phyloP scores from a whole-genome alignment of 2,329 filamentous ascomycete genomes.

The Epichloe uncinata region DNA sequence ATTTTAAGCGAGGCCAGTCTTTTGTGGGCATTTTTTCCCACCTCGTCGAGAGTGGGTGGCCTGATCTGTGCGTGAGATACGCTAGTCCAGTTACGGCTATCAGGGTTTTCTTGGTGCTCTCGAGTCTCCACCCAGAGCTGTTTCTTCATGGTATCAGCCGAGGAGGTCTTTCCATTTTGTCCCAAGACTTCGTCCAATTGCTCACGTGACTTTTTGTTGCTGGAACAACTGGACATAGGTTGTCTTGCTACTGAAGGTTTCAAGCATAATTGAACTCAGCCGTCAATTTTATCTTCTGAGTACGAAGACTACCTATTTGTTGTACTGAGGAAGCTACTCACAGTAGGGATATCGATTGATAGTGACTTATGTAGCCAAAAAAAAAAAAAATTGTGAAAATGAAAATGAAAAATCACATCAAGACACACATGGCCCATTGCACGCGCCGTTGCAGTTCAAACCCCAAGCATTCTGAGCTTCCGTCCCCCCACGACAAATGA shows the following conservation, averaged over 20 bases:
- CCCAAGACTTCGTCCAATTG: neutral
- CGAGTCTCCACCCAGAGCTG: too few relatives aligned
- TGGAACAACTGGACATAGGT: too few relatives aligned
- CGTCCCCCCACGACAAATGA: conserved; percentile 8
- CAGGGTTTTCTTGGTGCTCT: conserved; percentile 5
- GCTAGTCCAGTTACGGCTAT: conserved; percentile 6
- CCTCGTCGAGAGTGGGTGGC: neutral
- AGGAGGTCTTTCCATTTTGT: neutral
- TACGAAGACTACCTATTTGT: neutral
- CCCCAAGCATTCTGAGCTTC: neutral
- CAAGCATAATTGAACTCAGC: too few relatives aligned
- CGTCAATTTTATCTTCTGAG: neutral
- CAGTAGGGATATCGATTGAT: conserved; percentile 15
- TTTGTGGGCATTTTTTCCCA: neutral
- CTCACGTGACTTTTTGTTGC: neutral
- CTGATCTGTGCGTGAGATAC: conserved; percentile 12
- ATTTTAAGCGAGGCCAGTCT: conserved; percentile 24
- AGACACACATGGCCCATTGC: neutral
- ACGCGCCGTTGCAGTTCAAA: neutral
- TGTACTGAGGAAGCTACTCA: conserved; percentile 4
- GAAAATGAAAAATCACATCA: neutral
- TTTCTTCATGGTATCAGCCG: conserved; percentile 6
- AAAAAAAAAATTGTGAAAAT: neutral
- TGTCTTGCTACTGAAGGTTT: too few relatives aligned
- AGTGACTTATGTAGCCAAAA: conserved; percentile 17